These are phyloP conservation scores for Tricholomella constricta DNA, from an alignment of 768 basidiomycete species.

Conservation along the genomic window DNA sequence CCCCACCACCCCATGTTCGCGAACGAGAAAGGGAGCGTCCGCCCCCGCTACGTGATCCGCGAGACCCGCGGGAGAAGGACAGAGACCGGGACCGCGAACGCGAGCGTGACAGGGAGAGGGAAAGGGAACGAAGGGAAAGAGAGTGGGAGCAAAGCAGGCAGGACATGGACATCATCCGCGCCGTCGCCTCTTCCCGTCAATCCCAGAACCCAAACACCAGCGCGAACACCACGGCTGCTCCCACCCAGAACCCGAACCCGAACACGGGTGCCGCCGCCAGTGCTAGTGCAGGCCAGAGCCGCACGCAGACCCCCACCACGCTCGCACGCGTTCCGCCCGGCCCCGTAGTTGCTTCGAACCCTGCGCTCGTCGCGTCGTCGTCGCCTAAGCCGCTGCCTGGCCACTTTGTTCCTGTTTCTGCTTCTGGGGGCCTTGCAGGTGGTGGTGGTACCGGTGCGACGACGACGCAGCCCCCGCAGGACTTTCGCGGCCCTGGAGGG, in stretches of 20 bases:
- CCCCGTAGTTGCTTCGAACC: slow-evolving; percentile 7
- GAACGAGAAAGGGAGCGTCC: slow-evolving; percentile 22
- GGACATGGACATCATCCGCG: slow-evolving; percentile 23
- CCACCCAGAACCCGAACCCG: background rate
- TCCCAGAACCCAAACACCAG: slow-evolving; percentile 1
- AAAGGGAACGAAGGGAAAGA: too few species aligned
- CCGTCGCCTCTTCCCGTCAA: slow-evolving; percentile 17
- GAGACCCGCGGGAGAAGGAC: slow-evolving; percentile 14
- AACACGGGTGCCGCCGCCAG: background rate
- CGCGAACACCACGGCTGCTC: background rate
- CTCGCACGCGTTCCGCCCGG: slow-evolving; percentile 3
- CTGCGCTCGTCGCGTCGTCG: slow-evolving; percentile 6
- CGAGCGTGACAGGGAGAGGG: slow-evolving; percentile 34
- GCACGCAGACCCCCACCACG: slow-evolving; percentile 13
- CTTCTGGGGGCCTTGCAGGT: too few species aligned
- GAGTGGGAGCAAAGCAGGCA: slow-evolving; percentile 29
- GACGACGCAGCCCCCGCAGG: background rate
- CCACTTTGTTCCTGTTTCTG: too few species aligned
- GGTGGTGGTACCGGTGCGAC: background rate
- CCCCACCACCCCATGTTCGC: background rate
- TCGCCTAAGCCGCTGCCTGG: background rate
- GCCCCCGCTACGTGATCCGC: slow-evolving; percentile 14
- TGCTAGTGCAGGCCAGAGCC: slow-evolving; percentile 1
- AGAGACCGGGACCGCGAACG: too few species aligned
- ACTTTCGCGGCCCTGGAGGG: background rate